Percentiles rank a stretch among this genome's conserved stretches.
These are phyloP conservation scores for Xylaria sp. DNA, from an alignment of 495 filamentous ascomycete species.

Conservation along the genomic window DNA sequence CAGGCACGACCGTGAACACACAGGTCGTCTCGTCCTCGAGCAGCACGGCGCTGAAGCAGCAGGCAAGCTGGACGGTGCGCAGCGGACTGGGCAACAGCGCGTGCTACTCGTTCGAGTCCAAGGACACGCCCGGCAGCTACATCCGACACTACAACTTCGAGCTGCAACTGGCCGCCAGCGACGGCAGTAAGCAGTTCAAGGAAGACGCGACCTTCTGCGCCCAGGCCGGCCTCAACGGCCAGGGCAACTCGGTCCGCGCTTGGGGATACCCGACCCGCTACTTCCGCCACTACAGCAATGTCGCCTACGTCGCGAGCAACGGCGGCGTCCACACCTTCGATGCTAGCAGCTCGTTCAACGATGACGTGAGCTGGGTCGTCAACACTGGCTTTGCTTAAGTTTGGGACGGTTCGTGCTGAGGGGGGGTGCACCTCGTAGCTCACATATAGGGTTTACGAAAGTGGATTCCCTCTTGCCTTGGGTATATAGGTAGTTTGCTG, in stretches of 20 bases:
- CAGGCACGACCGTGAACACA: conserved; percentile 51
- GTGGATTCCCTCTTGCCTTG: background rate
- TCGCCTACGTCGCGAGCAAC: conserved; percentile 57
- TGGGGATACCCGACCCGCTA: conserved; percentile 65
- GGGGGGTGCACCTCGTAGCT: background rate
- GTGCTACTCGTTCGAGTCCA: conserved; percentile 64
- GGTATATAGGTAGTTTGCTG: background rate
- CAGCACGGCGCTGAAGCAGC: conserved; percentile 51
- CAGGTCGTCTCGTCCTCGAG: conserved; percentile 61
- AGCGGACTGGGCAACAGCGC: conserved; percentile 59
- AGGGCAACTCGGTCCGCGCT: conserved; percentile 56
- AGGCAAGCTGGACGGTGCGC: conserved; percentile 62
- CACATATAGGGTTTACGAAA: background rate
- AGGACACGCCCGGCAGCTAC: conserved; percentile 61
- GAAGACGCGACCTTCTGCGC: conserved; percentile 66
- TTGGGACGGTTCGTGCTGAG: background rate
- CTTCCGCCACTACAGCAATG: conserved; percentile 58
- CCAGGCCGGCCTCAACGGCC: conserved; percentile 52
- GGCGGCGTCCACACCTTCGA: conserved; percentile 61
- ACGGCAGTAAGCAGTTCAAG: conserved; percentile 57
- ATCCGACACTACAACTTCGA: conserved; percentile 59
- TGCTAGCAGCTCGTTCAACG: conserved; percentile 51
- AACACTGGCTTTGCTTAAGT: conserved; percentile 52
- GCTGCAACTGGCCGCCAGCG: conserved; percentile 54
- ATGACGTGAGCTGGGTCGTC: conserved; percentile 59